A percentile compares a stretch with the other conserved stretches of the same genome.
Conservation (phyloP, 768 basidiomycete genomes). For the Collybia mongolica region DNA sequence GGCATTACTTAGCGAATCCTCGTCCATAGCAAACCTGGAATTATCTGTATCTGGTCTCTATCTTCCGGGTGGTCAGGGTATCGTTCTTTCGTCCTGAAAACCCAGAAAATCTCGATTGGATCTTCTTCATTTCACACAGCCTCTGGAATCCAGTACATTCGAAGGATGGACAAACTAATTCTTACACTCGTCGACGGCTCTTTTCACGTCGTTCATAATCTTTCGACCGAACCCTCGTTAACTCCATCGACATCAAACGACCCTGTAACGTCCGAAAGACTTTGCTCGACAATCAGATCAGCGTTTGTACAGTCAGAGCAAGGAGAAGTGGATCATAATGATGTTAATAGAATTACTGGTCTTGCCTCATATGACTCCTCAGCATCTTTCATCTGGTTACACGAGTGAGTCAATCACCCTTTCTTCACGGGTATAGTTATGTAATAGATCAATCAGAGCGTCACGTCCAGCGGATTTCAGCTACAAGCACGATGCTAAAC, state of each 20-base stretch:
- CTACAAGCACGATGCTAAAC: constrained; percentile 78
- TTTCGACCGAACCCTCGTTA: constrained; percentile 49
- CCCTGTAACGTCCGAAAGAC: constrained; percentile 32
- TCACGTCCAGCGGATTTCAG: constrained; percentile 71
- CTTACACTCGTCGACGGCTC: constrained; percentile 70
- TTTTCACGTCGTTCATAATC: constrained; percentile 55
- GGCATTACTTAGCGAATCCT: constrained; percentile 47
- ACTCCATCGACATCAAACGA: constrained; percentile 18
- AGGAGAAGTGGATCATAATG: constrained; percentile 31
- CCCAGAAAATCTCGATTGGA: constrained; percentile 49
- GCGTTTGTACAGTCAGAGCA: constrained; percentile 51
- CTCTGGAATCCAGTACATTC: constrained; percentile 59
- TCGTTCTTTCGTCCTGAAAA: constrained; percentile 40
- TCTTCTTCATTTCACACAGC: constrained; percentile 60
- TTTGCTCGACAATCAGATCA: constrained; percentile 50
- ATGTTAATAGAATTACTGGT: constrained; percentile 63
- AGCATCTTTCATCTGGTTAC: constrained; percentile 62
- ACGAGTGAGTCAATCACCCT: constrained; percentile 53
- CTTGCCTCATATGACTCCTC: constrained; percentile 56
- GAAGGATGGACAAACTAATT: constrained; percentile 48
- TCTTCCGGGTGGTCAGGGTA: constrained; percentile 45
- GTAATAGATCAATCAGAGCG: constrained; percentile 36
- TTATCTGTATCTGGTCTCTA: constrained; percentile 52
- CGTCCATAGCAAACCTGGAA: constrained; percentile 58
- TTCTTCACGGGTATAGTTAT: no score